These are phyloP conservation scores for Crithidia brevicula DNA, from an alignment of 208 protist species.

Conservation along the genomic window DNA sequence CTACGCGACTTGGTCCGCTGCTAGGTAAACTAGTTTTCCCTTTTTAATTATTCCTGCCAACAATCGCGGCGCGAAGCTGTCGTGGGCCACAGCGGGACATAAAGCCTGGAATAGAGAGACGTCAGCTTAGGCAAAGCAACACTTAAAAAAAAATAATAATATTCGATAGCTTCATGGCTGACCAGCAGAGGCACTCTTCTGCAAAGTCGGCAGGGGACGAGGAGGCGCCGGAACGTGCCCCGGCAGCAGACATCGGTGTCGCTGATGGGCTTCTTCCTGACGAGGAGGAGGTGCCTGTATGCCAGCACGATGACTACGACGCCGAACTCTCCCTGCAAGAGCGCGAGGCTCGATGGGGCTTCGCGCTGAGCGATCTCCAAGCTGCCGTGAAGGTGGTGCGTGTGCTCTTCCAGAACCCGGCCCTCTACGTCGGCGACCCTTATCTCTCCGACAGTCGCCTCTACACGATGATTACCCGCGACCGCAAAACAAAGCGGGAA, in stretches of 20 bases:
- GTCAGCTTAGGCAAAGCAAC: too few species aligned
- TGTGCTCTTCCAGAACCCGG: conserved; percentile 74
- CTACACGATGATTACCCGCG: conserved; percentile 92
- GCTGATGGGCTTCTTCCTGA: neutral
- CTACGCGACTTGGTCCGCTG: too few species aligned
- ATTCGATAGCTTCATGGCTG: conserved; percentile 1
- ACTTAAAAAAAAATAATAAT: too few species aligned
- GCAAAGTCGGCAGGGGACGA: neutral
- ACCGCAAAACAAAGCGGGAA: conserved; percentile 78
- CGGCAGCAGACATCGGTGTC: neutral
- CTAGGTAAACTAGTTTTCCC: too few species aligned
- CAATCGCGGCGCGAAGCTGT: too few species aligned
- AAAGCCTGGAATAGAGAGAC: too few species aligned
- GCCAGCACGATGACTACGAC: conserved; percentile 42
- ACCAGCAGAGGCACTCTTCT: neutral
- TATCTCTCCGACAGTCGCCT: conserved; percentile 86
- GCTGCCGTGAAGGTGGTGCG: conserved; percentile 79
- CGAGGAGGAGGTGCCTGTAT: conserved; percentile 28
- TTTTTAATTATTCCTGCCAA: too few species aligned
- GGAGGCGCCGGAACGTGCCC: too few species aligned
- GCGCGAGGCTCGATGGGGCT: conserved; percentile 83
- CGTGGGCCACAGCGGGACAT: too few species aligned
- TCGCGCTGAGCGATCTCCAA: conserved; percentile 78
- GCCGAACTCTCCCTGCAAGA: conserved; percentile 49
- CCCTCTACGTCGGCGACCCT: conserved; percentile 81